These are phyloP conservation scores for Tetracladium setigerum DNA, from an alignment of 495 filamentous ascomycete species.

Conservation along the genomic window DNA sequence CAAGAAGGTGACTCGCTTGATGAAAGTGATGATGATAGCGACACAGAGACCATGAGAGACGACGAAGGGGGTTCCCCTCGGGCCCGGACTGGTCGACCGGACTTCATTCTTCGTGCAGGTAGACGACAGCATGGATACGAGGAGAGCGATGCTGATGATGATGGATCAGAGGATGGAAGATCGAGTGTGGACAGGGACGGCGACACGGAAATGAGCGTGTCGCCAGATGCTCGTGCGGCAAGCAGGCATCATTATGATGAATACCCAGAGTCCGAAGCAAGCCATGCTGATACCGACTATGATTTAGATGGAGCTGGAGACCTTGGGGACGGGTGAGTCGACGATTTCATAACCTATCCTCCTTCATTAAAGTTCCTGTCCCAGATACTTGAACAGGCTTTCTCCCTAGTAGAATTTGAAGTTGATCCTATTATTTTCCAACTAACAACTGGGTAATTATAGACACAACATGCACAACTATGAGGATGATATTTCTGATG, in stretches of 20 bases:
- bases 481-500: slow-evolving; percentile 16
- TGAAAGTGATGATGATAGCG: slow-evolving; percentile 14
- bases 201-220: slow-evolving; percentile 22
- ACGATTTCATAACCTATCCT: not conserved
- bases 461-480: slow-evolving; percentile 8
- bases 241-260: slow-evolving; percentile 1
- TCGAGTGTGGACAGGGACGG: slow-evolving; percentile 15
- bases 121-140: no score
- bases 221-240: slow-evolving; percentile 4
- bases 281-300: slow-evolving; percentile 3
- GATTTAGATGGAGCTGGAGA: not conserved
- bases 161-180: slow-evolving; percentile 6
- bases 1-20: not conserved
- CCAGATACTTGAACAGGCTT: not conserved
- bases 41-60: slow-evolving; percentile 19
- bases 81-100: no score
- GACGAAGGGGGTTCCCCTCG: no score
- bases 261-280: not conserved
- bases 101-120: no score
- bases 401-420: not conserved
- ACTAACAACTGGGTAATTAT: no score
- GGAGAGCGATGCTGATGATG: slow-evolving; percentile 3
- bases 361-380: not conserved
- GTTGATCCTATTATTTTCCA: slow-evolving; percentile 9
- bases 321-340: not conserved